These are phyloP conservation scores for Mortierella claussenii DNA, from an alignment of 192 early-diverging fungal species.

Conservation along the genomic window DNA sequence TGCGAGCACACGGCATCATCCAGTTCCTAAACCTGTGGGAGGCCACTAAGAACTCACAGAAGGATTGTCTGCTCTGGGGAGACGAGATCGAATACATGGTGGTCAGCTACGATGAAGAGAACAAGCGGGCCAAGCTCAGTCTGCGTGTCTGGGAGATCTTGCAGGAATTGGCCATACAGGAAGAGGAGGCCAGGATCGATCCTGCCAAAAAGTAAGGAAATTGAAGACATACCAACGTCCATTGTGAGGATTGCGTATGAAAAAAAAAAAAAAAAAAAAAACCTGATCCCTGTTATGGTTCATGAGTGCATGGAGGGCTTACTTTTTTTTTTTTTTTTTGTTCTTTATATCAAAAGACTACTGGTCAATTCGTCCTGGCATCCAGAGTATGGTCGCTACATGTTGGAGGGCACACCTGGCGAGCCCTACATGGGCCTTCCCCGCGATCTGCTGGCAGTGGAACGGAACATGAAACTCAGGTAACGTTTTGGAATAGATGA, in stretches of 20 bases:
- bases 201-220: constrained; percentile 60
- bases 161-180: constrained; percentile 73
- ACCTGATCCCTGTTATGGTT: too few relatives aligned
- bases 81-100: constrained; percentile 99
- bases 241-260: too few relatives aligned
- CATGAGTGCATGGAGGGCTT: too few relatives aligned
- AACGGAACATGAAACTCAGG: constrained; percentile 85
- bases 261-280: too few relatives aligned
- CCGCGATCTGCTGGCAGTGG: constrained; percentile 82
- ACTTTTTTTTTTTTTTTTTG: constrained; percentile 13
- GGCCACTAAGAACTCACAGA: constrained; percentile 81
- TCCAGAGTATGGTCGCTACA: constrained; percentile 97
- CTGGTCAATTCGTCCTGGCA: constrained; percentile 84
- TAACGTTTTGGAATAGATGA: background rate
- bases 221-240: background rate
- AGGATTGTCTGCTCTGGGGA: constrained; percentile 91
- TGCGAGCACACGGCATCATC: constrained; percentile 90
- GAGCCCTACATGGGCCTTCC: constrained; percentile 88
- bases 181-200: constrained; percentile 65
- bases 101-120: constrained; percentile 79
- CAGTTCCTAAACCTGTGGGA: constrained; percentile 93
- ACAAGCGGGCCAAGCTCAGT: constrained; percentile 76
- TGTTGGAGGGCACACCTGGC: constrained; percentile 97
- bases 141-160: constrained; percentile 87
- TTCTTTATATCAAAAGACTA: constrained; percentile 35